These are phyloP conservation scores for Lachnellula arida DNA, from an alignment of 2,329 filamentous ascomycete genomes.

Conservation along the genomic window DNA sequence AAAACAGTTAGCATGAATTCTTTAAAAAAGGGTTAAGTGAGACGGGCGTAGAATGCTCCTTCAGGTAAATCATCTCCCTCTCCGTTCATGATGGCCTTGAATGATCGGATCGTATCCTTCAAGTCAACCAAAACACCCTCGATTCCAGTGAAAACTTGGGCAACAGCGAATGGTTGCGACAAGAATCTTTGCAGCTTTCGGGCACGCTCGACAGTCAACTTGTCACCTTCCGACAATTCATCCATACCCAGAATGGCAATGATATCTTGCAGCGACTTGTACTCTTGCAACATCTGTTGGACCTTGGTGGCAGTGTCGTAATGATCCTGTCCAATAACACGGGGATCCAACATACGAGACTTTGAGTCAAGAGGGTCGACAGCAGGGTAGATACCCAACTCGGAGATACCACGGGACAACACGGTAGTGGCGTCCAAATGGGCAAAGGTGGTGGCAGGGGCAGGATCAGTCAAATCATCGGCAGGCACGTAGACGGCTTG, in stretches of 20 bases:
- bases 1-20: slow-evolving; percentile 25
- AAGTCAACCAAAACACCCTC: slow-evolving; percentile 96
- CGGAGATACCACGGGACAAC: slow-evolving; percentile 99
- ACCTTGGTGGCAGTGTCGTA: slow-evolving; percentile 92
- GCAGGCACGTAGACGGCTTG: slow-evolving; percentile 99
- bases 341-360: slow-evolving; percentile 98
- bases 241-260: slow-evolving; percentile 99
- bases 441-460: slow-evolving; percentile 98
- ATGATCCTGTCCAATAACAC: slow-evolving; percentile 97
- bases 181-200: slow-evolving; percentile 99
- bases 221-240: slow-evolving; percentile 97
- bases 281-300: slow-evolving; percentile 99
- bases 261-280: slow-evolving; percentile 99
- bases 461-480: slow-evolving; percentile 99
- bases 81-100: slow-evolving; percentile 82
- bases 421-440: slow-evolving; percentile 99
- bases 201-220: slow-evolving; percentile 99
- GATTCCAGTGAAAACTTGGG: slow-evolving; percentile 70
- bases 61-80: slow-evolving; percentile 96
- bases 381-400: slow-evolving; percentile 99
- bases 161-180: slow-evolving; percentile 95
- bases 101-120: slow-evolving; percentile 95
- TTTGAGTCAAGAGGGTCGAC: slow-evolving; percentile 99
- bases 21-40: not conserved
- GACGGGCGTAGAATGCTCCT: slow-evolving; percentile 49